Conservation (phyloP, 768 basidiomycete species). For the Suillus fuscotomentosus region DNA sequence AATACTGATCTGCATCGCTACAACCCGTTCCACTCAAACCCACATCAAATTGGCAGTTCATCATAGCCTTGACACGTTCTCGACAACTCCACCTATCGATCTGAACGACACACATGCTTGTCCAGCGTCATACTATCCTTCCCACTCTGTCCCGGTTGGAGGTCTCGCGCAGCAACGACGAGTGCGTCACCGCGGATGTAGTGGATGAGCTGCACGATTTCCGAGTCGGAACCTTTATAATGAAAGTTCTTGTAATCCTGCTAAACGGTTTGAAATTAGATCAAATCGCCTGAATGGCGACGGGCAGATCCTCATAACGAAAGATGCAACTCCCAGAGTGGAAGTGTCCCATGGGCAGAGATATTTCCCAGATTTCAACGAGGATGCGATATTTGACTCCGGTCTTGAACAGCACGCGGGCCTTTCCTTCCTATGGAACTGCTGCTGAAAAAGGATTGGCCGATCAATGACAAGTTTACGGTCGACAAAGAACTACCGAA, state of each 20-base stretch:
- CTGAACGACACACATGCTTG: conserved; percentile 59
- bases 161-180: conserved; percentile 52
- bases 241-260: conserved; percentile 76
- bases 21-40: conserved; percentile 70
- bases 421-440: conserved; percentile 67
- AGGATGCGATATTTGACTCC: conserved; percentile 52
- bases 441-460: conserved; percentile 65
- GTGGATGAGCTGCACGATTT: conserved; percentile 61
- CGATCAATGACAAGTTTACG: conserved; percentile 16
- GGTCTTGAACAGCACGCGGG: conserved; percentile 47
- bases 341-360: conserved; percentile 67
- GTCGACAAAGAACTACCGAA: not conserved
- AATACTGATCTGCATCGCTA: conserved; percentile 18
- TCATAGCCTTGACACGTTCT: conserved; percentile 42
- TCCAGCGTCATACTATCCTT: conserved; percentile 49
- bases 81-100: conserved; percentile 37
- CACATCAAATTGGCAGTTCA: conserved; percentile 26
- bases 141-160: conserved; percentile 43
- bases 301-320: conserved; percentile 27
- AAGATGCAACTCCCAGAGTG: conserved; percentile 50
- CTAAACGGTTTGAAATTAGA: not conserved
- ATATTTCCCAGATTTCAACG: conserved; percentile 65
- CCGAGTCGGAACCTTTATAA: conserved; percentile 62
- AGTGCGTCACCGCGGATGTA: conserved; percentile 49
- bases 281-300: conserved; percentile 9